Percentiles rank a stretch among this genome's conserved stretches.
Conservation (phyloP, 2,329 filamentous ascomycete genomes). For the Delphinella strobiligena region DNA sequence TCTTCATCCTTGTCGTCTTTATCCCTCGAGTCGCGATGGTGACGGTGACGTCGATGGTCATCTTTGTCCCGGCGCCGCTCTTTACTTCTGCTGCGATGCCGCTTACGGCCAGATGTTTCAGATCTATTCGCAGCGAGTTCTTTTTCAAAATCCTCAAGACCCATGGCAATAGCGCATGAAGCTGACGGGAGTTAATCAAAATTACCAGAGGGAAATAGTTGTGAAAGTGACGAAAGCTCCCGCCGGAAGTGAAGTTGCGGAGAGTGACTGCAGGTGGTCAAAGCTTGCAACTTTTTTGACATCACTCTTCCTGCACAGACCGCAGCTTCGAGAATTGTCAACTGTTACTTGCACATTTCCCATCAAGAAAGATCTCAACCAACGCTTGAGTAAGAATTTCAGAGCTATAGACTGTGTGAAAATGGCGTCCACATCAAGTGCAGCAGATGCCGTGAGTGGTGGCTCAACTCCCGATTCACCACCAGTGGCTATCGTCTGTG, state of each 20-base stretch:
- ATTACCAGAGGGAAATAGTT: too few species aligned
- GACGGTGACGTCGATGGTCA: conserved; percentile 33
- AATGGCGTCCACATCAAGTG: neutral
- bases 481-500: conserved; percentile 76
- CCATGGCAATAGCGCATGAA: conserved; percentile 30
- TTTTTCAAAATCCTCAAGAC: conserved; percentile 65
- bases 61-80: conserved; percentile 23
- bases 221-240: too few species aligned
- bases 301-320: too few species aligned
- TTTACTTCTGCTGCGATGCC: conserved; percentile 28
- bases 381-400: too few species aligned
- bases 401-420: too few species aligned
- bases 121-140: conserved; percentile 55
- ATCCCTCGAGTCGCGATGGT: conserved; percentile 18
- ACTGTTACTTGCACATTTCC: too few species aligned
- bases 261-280: too few species aligned
- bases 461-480: conserved; percentile 14
- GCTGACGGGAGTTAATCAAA: neutral
- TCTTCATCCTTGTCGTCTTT: conserved; percentile 24
- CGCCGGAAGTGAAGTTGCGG: too few species aligned
- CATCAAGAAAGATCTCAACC: too few species aligned
- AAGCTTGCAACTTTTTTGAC: too few species aligned
- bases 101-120: conserved; percentile 38
- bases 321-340: too few species aligned
- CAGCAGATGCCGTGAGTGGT: neutral